phyloP scores from a whole-genome alignment of 1,284 basidiomycete species.

The Paramarasmius palmivorus region DNA sequence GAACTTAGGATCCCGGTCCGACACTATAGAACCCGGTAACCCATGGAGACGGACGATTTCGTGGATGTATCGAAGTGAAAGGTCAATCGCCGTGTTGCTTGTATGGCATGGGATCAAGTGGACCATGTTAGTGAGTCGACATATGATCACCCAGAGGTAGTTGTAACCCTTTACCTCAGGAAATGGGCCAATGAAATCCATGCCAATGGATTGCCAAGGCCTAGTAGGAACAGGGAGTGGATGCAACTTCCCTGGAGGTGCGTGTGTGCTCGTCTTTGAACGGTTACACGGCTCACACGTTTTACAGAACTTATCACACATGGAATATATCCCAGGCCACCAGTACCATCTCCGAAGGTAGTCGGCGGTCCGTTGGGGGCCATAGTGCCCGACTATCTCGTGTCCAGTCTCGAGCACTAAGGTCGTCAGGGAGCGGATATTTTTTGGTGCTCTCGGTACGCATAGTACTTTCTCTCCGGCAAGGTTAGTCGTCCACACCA shows the following conservation, averaged over 20 bases:
- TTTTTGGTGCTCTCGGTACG: not conserved
- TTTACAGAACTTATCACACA: constrained; percentile 19
- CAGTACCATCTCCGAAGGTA: constrained; percentile 32
- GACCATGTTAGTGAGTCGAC: constrained; percentile 20
- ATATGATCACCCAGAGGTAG: constrained; percentile 16
- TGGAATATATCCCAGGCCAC: constrained; percentile 31
- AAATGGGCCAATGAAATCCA: constrained; percentile 30
- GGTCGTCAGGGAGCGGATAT: constrained; percentile 15
- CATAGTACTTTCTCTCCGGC: not conserved
- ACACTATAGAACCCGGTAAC: constrained; percentile 23
- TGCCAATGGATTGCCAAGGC: constrained; percentile 28
- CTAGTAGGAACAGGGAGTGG: constrained; percentile 18
- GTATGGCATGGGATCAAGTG: constrained; percentile 22
- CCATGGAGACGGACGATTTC: constrained; percentile 27
- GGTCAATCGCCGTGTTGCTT: constrained; percentile 13
- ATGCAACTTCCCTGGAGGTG: constrained; percentile 22
- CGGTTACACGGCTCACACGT: constrained; percentile 14
- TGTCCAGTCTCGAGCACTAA: constrained; percentile 27
- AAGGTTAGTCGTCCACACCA: constrained; percentile 3
- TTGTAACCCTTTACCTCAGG: constrained; percentile 18
- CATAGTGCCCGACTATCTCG: constrained; percentile 25
- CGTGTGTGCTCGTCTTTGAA: constrained; percentile 11
- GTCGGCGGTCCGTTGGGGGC: constrained; percentile 21
- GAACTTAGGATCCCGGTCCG: constrained; percentile 27
- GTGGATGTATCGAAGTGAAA: constrained; percentile 20